Evolutionary conservation across 192 early-diverging fungal genomes (phyloP).

Genomic region (Tieghemiomyces parasiticus): DNA sequence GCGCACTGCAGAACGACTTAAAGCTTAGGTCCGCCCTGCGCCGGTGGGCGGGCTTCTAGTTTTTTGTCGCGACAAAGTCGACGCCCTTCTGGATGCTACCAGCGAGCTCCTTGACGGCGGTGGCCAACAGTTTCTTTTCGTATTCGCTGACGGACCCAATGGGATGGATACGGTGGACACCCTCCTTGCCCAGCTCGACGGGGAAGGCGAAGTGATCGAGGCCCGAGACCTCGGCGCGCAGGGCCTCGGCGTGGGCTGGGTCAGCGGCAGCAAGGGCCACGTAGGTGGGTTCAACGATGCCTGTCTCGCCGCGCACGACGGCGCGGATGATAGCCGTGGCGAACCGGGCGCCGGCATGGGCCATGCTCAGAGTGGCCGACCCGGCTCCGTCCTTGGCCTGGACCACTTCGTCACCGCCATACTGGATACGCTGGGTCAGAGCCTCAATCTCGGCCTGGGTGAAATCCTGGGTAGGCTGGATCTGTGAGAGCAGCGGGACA

Average conservation of each 20-base stretch:
- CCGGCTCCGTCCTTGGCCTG: slow-evolving; percentile 92
- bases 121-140: slow-evolving; percentile 66
- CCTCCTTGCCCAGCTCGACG: slow-evolving; percentile 55
- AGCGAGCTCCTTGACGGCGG: slow-evolving; percentile 69
- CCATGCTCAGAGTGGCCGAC: slow-evolving; percentile 79
- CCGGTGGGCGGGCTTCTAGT: too few relatives aligned
- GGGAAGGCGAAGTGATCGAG: slow-evolving; percentile 58
- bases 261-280: slow-evolving; percentile 34
- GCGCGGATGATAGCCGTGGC: slow-evolving; percentile 76
- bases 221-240: slow-evolving; percentile 32
- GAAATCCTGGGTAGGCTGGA: slow-evolving; percentile 46
- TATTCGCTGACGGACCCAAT: slow-evolving; percentile 45
- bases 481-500: slow-evolving; percentile 74
- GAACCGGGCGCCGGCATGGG: slow-evolving; percentile 74
- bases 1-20: too few relatives aligned
- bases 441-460: slow-evolving; percentile 65
- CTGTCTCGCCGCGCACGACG: slow-evolving; percentile 39
- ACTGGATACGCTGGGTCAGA: slow-evolving; percentile 92
- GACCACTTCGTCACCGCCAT: slow-evolving; percentile 95
- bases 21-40: too few relatives aligned
- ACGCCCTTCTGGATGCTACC: slow-evolving; percentile 82
- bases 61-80: slow-evolving; percentile 21
- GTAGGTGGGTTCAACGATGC: slow-evolving; percentile 74
- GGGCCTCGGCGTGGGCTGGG: slow-evolving; percentile 25
- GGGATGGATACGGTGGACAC: slow-evolving; percentile 77